Conservation (phyloP, 2,329 filamentous ascomycete genomes). For the Ceratocystis variospora region DNA sequence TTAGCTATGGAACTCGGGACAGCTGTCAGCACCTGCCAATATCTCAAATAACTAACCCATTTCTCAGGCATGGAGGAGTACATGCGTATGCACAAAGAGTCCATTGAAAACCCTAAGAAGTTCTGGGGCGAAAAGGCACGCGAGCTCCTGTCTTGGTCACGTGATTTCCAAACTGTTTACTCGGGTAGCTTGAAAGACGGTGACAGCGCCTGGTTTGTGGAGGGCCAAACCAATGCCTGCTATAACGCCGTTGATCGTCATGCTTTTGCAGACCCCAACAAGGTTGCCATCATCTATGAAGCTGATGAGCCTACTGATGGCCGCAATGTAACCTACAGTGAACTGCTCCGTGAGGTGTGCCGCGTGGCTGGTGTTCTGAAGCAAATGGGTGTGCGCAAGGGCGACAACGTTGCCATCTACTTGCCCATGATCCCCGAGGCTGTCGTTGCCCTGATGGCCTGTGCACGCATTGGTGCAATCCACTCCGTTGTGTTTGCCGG, state of each 20-base stretch:
- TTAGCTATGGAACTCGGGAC: neutral
- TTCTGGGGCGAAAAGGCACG: constrained; percentile 84
- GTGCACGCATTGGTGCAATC: constrained; percentile 80
- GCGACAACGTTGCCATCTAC: constrained; percentile 94
- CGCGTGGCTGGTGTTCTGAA: constrained; percentile 76
- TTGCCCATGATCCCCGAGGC: constrained; percentile 98
- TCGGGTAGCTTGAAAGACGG: constrained; percentile 62
- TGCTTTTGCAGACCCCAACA: constrained; percentile 85
- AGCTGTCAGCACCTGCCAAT: neutral
- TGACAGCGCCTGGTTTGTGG: constrained; percentile 87
- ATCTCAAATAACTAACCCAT: neutral
- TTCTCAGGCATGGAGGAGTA: constrained; percentile 49
- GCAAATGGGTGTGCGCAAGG: constrained; percentile 92
- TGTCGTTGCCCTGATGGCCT: constrained; percentile 78
- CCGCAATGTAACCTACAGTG: constrained; percentile 79
- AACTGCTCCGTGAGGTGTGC: constrained; percentile 86
- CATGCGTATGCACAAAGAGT: constrained; percentile 60
- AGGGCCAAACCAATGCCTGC: constrained; percentile 85
- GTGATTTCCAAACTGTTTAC: constrained; percentile 81
- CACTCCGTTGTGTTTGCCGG: constrained; percentile 97
- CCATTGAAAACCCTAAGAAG: constrained; percentile 72
- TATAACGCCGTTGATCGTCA: constrained; percentile 97
- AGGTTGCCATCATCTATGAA: constrained; percentile 96
- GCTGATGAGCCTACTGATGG: constrained; percentile 81
- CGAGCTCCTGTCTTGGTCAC: constrained; percentile 79